Conservation (phyloP, 768 basidiomycete species). For the Tricholoma terreum region DNA sequence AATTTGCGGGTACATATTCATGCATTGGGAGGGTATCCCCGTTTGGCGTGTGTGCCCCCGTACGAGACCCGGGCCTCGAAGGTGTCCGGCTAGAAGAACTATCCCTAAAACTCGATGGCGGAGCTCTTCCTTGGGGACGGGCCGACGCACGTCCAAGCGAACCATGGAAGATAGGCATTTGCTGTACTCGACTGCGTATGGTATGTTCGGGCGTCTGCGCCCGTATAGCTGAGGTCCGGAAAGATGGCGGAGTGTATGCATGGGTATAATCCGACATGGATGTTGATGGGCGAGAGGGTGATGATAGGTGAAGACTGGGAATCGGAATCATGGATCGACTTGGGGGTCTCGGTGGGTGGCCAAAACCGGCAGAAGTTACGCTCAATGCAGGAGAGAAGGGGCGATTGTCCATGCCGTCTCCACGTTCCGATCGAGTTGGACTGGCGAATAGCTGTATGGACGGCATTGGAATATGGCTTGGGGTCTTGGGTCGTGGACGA, state of each 20-base stretch:
- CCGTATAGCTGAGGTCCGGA: conserved; percentile 41
- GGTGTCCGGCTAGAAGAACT: conserved; percentile 50
- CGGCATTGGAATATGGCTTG: conserved; percentile 75
- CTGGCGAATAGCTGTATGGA: conserved; percentile 39
- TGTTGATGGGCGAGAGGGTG: conserved; percentile 67
- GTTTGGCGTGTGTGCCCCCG: conserved; percentile 61
- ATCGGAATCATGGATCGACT: conserved; percentile 84
- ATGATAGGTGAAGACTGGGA: conserved; percentile 66
- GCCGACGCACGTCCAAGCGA: conserved; percentile 37
- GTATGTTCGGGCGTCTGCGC: conserved; percentile 71
- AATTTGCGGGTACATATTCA: conserved; percentile 62
- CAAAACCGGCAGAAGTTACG: conserved; percentile 36
- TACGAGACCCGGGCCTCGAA: conserved; percentile 64
- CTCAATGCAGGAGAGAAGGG: conserved; percentile 61
- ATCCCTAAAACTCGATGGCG: conserved; percentile 79
- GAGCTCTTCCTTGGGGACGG: conserved; percentile 44
- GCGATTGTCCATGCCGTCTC: conserved; percentile 45
- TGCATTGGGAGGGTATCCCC: conserved; percentile 52
- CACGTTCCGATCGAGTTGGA: conserved; percentile 14
- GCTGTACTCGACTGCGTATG: conserved; percentile 57
- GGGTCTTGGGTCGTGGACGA: conserved; percentile 73
- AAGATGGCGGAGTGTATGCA: conserved; percentile 41
- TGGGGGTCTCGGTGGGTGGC: conserved; percentile 68
- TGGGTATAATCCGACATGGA: conserved; percentile 64
- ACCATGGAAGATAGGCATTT: conserved; percentile 52